phyloP scores from a whole-genome alignment of 1,284 basidiomycete genomes.

The Mycena sp. region DNA sequence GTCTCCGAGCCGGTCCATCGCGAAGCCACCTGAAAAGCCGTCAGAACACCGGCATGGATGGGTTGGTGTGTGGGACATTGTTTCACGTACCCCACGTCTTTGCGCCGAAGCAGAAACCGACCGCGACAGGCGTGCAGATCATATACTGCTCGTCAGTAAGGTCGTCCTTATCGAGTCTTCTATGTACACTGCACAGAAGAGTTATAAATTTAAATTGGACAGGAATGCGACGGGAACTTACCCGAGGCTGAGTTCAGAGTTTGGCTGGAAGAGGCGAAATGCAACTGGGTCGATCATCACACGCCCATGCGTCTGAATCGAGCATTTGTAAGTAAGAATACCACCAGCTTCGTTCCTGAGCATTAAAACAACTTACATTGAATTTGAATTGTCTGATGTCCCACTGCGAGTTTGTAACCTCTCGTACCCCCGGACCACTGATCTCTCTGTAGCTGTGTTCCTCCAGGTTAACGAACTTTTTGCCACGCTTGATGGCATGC shows the following conservation, averaged over 20 bases:
- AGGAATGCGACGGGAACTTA: too few species aligned
- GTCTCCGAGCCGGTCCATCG: constrained; percentile 38
- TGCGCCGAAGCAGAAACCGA: constrained; percentile 41
- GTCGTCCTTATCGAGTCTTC: constrained; percentile 24
- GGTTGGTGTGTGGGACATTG: too few species aligned
- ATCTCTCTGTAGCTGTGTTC: constrained; percentile 32
- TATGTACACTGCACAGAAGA: constrained; percentile 27
- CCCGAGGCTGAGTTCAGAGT: too few species aligned
- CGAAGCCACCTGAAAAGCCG: constrained; percentile 39
- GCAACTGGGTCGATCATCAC: constrained; percentile 42
- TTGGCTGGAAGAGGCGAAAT: constrained; percentile 35
- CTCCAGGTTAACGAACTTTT: constrained; percentile 27
- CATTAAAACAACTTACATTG: constrained; percentile 13
- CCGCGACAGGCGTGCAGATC: constrained; percentile 40
- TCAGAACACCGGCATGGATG: too few species aligned
- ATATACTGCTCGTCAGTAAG: constrained; percentile 40
- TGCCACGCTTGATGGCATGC: constrained; percentile 30
- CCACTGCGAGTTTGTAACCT: constrained; percentile 11
- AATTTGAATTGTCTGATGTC: constrained; percentile 20
- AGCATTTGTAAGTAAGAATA: neutral
- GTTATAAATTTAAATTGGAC: too few species aligned
- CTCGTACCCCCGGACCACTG: constrained; percentile 32
- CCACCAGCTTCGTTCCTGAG: too few species aligned
- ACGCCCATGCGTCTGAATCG: constrained; percentile 36
- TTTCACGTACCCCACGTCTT: constrained; percentile 42